These are phyloP conservation scores for Moesziomyces antarcticus DNA, from an alignment of 1,284 basidiomycete species.

Conservation along the genomic window DNA sequence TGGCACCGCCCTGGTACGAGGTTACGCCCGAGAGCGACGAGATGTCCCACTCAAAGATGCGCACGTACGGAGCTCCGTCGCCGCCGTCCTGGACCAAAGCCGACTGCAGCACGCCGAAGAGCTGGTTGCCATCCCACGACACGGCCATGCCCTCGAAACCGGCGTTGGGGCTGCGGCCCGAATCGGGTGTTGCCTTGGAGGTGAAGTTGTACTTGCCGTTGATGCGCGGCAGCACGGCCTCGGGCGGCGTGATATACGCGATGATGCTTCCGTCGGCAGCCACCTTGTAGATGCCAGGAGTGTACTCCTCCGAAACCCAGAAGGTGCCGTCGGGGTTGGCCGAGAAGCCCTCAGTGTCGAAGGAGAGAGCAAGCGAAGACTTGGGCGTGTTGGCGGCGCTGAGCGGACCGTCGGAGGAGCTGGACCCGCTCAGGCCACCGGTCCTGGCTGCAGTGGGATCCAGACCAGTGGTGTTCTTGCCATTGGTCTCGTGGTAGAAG, in stretches of 20 bases:
- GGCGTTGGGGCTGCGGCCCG: conserved; percentile 70
- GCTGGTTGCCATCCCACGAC: conserved; percentile 71
- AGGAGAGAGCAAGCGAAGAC: conserved; percentile 66
- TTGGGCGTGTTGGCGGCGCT: conserved; percentile 69
- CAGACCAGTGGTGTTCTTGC: conserved; percentile 73
- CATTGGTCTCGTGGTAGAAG: conserved; percentile 72
- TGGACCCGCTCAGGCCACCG: conserved; percentile 51
- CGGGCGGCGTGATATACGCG: conserved; percentile 74
- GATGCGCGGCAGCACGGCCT: conserved; percentile 72
- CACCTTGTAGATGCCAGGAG: conserved; percentile 76
- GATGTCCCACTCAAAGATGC: conserved; percentile 41
- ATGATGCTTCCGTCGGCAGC: conserved; percentile 71
- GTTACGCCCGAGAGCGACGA: conserved; percentile 28
- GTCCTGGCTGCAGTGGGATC: conserved; percentile 72
- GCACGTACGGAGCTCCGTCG: conserved; percentile 35
- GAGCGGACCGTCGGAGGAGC: conserved; percentile 54
- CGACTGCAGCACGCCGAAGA: conserved; percentile 76
- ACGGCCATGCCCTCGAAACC: conserved; percentile 77
- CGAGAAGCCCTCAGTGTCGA: conserved; percentile 76
- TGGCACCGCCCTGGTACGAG: conserved; percentile 68
- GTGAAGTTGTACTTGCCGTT: conserved; percentile 74
- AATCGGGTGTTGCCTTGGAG: conserved; percentile 70
- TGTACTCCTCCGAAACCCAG: conserved; percentile 75
- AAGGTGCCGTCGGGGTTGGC: conserved; percentile 72
- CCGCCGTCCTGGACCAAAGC: conserved; percentile 76